Percentiles rank a stretch among this genome's conserved stretches.
phyloP scores from a whole-genome alignment of 2,329 filamentous ascomycete genomes.

The Fusarium longipes region DNA sequence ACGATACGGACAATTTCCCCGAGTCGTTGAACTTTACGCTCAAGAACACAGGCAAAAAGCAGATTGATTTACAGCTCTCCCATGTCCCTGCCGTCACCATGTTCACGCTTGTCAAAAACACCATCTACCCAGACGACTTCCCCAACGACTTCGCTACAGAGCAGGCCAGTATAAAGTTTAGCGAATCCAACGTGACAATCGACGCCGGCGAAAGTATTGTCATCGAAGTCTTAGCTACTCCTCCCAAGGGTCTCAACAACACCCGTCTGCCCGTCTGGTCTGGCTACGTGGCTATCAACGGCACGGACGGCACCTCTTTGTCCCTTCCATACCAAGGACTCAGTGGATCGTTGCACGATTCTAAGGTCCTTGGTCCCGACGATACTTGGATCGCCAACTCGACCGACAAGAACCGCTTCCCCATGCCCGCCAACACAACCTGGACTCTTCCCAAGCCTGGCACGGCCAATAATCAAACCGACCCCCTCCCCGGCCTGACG shows the following conservation, averaged over 20 bases:
- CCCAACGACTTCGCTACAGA: slow-evolving; percentile 58
- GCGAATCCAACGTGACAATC: slow-evolving; percentile 57
- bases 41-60: slow-evolving; percentile 62
- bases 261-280: slow-evolving; percentile 56
- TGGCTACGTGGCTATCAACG: slow-evolving; percentile 56
- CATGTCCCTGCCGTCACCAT: slow-evolving; percentile 63
- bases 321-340: slow-evolving; percentile 57
- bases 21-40: slow-evolving; percentile 64
- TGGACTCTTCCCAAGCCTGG: slow-evolving; percentile 58
- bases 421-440: slow-evolving; percentile 51
- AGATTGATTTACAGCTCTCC: slow-evolving; percentile 63
- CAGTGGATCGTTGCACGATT: slow-evolving; percentile 50
- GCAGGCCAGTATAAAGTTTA: slow-evolving; percentile 58
- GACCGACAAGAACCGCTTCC: slow-evolving; percentile 45
- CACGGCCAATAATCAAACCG: slow-evolving; percentile 43
- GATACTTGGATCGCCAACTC: slow-evolving; percentile 50
- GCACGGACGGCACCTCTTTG: slow-evolving; percentile 53
- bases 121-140: slow-evolving; percentile 55
- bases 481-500: slow-evolving; percentile 55
- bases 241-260: slow-evolving; percentile 52
- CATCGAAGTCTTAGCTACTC: slow-evolving; percentile 58
- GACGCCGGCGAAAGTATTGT: slow-evolving; percentile 56
- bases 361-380: slow-evolving; percentile 39
- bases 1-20: slow-evolving; percentile 69
- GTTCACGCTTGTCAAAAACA: slow-evolving; percentile 58